phyloP scores from a whole-genome alignment of 805 yeast genomes.

The Cyberlindnera mycetangii region DNA sequence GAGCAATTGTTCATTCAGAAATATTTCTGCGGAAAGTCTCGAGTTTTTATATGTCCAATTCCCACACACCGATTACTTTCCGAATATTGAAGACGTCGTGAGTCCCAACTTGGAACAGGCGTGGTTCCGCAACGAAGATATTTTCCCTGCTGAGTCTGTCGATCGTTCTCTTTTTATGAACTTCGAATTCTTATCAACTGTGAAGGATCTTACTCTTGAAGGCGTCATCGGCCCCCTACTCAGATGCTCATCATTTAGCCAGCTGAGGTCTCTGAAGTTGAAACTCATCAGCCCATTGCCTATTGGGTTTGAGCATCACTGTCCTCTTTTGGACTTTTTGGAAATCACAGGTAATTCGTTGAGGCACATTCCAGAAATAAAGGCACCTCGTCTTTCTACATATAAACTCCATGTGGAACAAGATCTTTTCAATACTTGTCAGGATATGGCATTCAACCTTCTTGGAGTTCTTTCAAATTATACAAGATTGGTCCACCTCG shows the following conservation, averaged over 20 bases:
- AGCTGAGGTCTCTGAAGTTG: background rate
- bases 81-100: background rate
- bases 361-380: background rate
- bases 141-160: background rate
- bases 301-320: background rate
- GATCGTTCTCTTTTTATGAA: background rate
- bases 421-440: background rate
- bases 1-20: background rate
- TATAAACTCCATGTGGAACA: background rate
- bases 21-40: background rate
- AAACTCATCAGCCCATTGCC: background rate
- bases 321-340: background rate
- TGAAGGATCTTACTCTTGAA: background rate
- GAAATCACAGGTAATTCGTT: background rate
- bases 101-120: background rate
- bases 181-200: background rate
- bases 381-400: constrained; percentile 1
- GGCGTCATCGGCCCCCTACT: background rate
- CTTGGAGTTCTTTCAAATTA: background rate
- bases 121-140: background rate
- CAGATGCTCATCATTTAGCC: background rate
- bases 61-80: background rate
- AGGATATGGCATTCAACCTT: background rate
- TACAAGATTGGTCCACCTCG: background rate
- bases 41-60: background rate